A percentile compares a stretch with the other conserved stretches of the same genome.
phyloP scores from a whole-genome alignment of 2,329 filamentous ascomycete genomes.

The Fusarium multiceps region DNA sequence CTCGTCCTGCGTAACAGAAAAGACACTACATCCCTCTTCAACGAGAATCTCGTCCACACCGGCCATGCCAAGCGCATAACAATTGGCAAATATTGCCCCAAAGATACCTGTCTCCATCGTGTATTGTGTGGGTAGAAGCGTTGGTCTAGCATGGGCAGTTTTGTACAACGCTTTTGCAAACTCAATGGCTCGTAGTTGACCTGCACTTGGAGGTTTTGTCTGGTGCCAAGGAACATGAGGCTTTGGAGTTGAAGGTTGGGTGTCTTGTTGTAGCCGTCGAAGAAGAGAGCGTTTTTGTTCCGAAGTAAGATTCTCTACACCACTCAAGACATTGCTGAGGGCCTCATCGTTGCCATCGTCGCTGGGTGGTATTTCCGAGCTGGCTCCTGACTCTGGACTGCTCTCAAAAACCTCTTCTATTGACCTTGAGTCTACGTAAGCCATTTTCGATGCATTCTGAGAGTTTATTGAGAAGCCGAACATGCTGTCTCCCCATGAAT shows the following conservation, averaged over 20 bases:
- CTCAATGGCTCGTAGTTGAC: constrained; percentile 36
- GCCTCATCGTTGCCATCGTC: constrained; percentile 4
- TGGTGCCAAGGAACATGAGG: not conserved
- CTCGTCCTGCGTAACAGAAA: constrained; percentile 43
- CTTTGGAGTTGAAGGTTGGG: not conserved
- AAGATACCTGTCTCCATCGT: constrained; percentile 46
- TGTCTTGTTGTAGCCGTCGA: constrained; percentile 37
- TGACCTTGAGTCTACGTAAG: not conserved
- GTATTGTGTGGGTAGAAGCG: constrained; percentile 31
- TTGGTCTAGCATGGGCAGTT: constrained; percentile 27
- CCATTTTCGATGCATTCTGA: not conserved
- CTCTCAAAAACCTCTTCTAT: constrained; percentile 23
- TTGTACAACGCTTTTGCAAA: constrained; percentile 38
- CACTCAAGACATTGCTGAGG: constrained; percentile 28
- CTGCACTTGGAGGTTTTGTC: constrained; percentile 15
- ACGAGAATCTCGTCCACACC: constrained; percentile 43
- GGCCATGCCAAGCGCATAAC: constrained; percentile 50
- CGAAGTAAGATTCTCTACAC: constrained; percentile 29
- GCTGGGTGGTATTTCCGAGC: not conserved
- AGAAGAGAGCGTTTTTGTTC: constrained; percentile 40
- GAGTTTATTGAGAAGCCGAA: not conserved
- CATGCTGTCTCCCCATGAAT: constrained; percentile 3
- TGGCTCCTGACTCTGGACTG: not conserved
- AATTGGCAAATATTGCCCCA: constrained; percentile 52
- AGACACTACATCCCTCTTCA: constrained; percentile 49